Base-by-base conservation (phyloP, 345 rosid genomes). In the Rhodamnia argentea region DNA sequence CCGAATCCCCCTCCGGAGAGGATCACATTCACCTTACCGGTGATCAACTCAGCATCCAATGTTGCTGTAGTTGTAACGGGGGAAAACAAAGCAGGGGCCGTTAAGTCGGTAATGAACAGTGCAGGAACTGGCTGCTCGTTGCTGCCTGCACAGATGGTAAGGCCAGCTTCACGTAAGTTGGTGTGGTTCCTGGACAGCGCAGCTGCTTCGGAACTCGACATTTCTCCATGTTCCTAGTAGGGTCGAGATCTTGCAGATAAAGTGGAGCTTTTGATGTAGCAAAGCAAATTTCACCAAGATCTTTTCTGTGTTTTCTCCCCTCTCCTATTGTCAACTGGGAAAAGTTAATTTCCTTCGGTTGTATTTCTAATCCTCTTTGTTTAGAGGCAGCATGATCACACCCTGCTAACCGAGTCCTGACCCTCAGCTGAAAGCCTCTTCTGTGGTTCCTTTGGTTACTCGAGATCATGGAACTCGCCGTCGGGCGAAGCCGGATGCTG, bases 11-110 rank as follows among this genome's bases (percentile, higher is more conserved):
- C 99, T 29, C 96, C 96, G 0, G 98, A 96, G 92, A 95, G 99
- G 90, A 94, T 97, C 88, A 96, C 98, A n/a, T 97, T 96, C 89
- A 97, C 98, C 83, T 85, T 97, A 85, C 98, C 98, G 0, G 98
- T 97, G 91, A 95, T 97, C 91, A 96, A 96, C 90, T 91, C 98
- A 3, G 96, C 99, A 55, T 90, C 98, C 81, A 92, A 90, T 47
- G 97, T 97, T 37, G 97, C 88, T 8, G 60, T 97, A 23, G 95
- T 95, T 3, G 97, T 93, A 81, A 87, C 95, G 5, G 98, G 97
- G 5, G 97, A 93, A 82, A 84, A 88, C 91, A 95, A 96, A 88
- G 96, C 99, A 42, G 94, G 91, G 84, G 93, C 95, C 74, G 87
- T 93, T 3, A 96, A 92, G 89, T 87, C 92, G 86, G 97, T 92